A percentile compares a stretch with the other conserved stretches of the same genome.
Evolutionary conservation across 805 yeast species (phyloP).

Genomic region (Vanderwaltozyma polyspora): DNA sequence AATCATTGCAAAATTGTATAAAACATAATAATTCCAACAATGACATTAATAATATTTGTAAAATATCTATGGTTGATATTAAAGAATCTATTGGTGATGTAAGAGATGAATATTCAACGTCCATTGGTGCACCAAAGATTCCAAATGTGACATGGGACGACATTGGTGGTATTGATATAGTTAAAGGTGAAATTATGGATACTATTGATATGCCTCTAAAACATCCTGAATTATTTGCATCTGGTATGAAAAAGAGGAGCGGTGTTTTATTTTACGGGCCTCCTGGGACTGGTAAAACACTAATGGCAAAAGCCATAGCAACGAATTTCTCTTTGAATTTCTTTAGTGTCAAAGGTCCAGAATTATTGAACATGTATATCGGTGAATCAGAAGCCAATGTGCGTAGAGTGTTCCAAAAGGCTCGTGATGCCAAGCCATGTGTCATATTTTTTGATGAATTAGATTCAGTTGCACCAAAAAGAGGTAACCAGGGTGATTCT

Average conservation of each 20-base stretch:
- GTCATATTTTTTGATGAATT: constrained; percentile 95
- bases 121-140: constrained; percentile 93
- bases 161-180: constrained; percentile 87
- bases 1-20: constrained; percentile 35
- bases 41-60: constrained; percentile 26
- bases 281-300: constrained; percentile 96
- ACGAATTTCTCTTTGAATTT: constrained; percentile 89
- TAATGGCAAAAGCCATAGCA: constrained; percentile 94
- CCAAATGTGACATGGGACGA: constrained; percentile 96
- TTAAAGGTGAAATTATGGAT: constrained; percentile 85
- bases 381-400: constrained; percentile 98
- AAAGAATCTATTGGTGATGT: constrained; percentile 56
- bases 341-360: constrained; percentile 96
- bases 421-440: constrained; percentile 95
- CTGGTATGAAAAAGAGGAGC: constrained; percentile 85
- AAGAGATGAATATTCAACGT: constrained; percentile 77
- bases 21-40: constrained; percentile 8
- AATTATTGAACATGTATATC: constrained; percentile 90
- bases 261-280: constrained; percentile 96
- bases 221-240: constrained; percentile 79
- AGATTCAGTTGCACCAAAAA: constrained; percentile 95
- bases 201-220: constrained; percentile 93
- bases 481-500: constrained; percentile 97
- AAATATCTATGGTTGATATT: constrained; percentile 38
- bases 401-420: constrained; percentile 83